A percentile compares a stretch with the other conserved stretches of the same genome.
Conservation (phyloP, 1,139 yeast species). For the Kurtzmaniella quercitrusa region DNA sequence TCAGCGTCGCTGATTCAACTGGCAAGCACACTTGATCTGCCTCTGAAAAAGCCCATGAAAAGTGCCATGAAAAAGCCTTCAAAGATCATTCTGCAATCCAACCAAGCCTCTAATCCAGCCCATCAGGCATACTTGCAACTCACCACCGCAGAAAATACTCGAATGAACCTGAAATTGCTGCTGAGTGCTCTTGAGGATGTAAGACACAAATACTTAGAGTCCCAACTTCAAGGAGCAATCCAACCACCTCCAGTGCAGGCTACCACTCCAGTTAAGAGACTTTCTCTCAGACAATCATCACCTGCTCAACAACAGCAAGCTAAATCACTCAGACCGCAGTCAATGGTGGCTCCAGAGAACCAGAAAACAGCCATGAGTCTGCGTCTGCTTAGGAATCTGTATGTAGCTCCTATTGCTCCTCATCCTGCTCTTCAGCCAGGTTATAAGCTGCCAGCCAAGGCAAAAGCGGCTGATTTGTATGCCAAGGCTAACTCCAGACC, state of each 20-base stretch:
- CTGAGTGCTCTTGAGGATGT: conserved; percentile 29
- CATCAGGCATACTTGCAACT: conserved; percentile 61
- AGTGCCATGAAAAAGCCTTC: conserved; percentile 60
- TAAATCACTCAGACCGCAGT: conserved; percentile 36
- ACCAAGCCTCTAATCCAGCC: conserved; percentile 36
- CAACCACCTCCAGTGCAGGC: conserved; percentile 2
- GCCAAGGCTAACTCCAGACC: conserved; percentile 46
- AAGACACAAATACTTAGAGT: conserved; percentile 5
- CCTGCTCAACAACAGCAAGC: conserved; percentile 3
- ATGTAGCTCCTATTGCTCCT: conserved; percentile 40
- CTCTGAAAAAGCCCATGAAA: conserved; percentile 43
- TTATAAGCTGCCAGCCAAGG: conserved; percentile 40
- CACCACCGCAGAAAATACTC: conserved; percentile 74
- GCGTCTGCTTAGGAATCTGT: conserved; percentile 29
- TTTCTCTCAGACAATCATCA: not conserved
- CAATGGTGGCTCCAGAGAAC: conserved; percentile 13
- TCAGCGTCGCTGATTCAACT: conserved; percentile 29
- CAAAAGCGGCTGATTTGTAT: conserved; percentile 46
- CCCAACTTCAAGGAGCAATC: conserved; percentile 8
- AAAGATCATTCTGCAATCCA: conserved; percentile 17
- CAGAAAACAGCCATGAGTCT: conserved; percentile 23
- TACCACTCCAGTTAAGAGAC: not conserved
- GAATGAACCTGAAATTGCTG: conserved; percentile 60
- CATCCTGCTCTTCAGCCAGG: conserved; percentile 41
- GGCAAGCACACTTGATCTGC: conserved; percentile 16